Evolutionary conservation across 2,329 filamentous ascomycete species (phyloP).

Genomic region (Pseudonectria buxi): DNA sequence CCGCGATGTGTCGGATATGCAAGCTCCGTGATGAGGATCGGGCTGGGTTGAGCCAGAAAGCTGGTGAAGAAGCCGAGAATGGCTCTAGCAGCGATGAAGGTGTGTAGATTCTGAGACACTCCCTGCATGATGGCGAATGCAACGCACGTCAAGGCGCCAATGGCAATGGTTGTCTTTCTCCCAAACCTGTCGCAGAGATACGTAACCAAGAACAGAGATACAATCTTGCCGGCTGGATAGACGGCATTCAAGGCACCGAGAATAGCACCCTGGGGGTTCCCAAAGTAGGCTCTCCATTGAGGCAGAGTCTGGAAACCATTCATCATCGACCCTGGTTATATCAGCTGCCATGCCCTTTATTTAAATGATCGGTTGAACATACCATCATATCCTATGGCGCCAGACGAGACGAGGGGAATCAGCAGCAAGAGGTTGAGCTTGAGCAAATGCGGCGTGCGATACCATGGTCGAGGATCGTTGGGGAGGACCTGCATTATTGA

Average conservation of each 20-base stretch:
- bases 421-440: slow-evolving; percentile 37
- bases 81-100: slow-evolving; percentile 25
- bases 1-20: slow-evolving; percentile 29
- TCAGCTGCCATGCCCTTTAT: no score
- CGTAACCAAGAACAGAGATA: slow-evolving; percentile 29
- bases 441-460: slow-evolving; percentile 33
- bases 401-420: slow-evolving; percentile 35
- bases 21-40: slow-evolving; percentile 28
- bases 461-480: slow-evolving; percentile 35
- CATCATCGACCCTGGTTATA: slow-evolving; percentile 30
- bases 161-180: slow-evolving; percentile 30
- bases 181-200: slow-evolving; percentile 34
- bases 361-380: no score
- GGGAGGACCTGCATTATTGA: slow-evolving; percentile 37
- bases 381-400: slow-evolving; percentile 40
- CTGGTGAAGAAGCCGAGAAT: slow-evolving; percentile 27
- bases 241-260: slow-evolving; percentile 32
- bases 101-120: slow-evolving; percentile 16
- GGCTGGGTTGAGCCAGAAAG: slow-evolving; percentile 25
- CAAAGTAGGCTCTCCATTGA: slow-evolving; percentile 36
- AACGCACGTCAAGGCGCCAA: slow-evolving; percentile 26
- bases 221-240: slow-evolving; percentile 33
- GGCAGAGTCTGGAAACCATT: slow-evolving; percentile 37
- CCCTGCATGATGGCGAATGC: slow-evolving; percentile 27
- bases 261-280: slow-evolving; percentile 27